Conservation (phyloP, 2,329 filamentous ascomycete species). For the Colletotrichum falcatum region DNA sequence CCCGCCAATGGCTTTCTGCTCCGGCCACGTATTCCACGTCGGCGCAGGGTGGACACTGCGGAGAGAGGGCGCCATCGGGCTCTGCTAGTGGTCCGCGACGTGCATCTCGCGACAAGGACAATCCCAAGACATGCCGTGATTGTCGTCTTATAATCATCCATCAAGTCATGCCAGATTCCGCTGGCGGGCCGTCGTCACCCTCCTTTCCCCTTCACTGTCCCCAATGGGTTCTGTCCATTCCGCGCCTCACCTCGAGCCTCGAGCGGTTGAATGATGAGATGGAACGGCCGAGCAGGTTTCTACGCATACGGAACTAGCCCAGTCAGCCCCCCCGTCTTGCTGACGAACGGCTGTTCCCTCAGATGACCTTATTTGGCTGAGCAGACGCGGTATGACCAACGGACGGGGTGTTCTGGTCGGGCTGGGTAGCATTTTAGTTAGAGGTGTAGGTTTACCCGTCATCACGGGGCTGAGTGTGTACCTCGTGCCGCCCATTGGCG, state of each 20-base stretch:
- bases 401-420: slow-evolving; percentile 10
- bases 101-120: slow-evolving; percentile 36
- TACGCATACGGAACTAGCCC: not conserved
- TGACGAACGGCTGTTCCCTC: slow-evolving; percentile 21
- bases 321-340: not conserved
- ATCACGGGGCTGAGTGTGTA: slow-evolving; percentile 31
- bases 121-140: slow-evolving; percentile 34
- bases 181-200: slow-evolving; percentile 14
- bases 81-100: slow-evolving; percentile 25
- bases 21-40: slow-evolving; percentile 14
- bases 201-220: slow-evolving; percentile 22
- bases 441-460: slow-evolving; percentile 6
- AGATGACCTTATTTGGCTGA: slow-evolving; percentile 23
- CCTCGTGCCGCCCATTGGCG: slow-evolving; percentile 38
- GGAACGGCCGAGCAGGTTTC: slow-evolving; percentile 23
- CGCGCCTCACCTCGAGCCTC: not conserved
- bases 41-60: slow-evolving; percentile 1
- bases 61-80: slow-evolving; percentile 7
- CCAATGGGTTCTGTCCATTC: slow-evolving; percentile 23
- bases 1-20: slow-evolving; percentile 29
- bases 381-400: slow-evolving; percentile 17
- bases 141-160: slow-evolving; percentile 36
- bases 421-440: not conserved
- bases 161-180: slow-evolving; percentile 36
- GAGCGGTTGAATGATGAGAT: not conserved